Conservation (phyloP, 345 rosid genomes). For the Eucalyptus sp. region DNA sequence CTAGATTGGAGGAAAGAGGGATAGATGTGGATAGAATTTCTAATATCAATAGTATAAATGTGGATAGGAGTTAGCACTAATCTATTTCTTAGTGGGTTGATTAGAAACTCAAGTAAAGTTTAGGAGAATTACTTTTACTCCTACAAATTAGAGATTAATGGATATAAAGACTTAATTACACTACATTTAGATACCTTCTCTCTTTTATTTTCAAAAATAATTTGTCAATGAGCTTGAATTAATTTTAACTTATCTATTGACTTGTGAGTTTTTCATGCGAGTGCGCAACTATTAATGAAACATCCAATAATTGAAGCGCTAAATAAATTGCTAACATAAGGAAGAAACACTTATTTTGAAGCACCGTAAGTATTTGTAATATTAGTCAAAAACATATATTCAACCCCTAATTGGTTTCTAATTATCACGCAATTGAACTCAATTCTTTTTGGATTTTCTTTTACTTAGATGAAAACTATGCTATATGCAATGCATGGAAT, state of each 20-base stretch:
- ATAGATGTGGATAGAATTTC: neutral
- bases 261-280: neutral
- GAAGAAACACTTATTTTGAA: neutral
- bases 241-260: no score
- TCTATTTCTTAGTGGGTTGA: neutral
- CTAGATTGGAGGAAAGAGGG: neutral
- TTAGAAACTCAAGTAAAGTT: neutral
- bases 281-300: no score
- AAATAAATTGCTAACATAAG: no score
- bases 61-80: neutral
- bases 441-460: neutral
- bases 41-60: neutral
- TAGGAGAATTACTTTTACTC: neutral
- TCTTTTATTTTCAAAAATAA: neutral
- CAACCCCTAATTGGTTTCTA: neutral
- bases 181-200: neutral
- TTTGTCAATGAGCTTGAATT: neutral
- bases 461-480: neutral
- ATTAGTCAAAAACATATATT: neutral
- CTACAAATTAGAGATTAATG: neutral
- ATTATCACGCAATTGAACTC: rapidly evolving
- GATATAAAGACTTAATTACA: no score
- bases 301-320: neutral
- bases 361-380: neutral
- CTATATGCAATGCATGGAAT: neutral